Base-by-base conservation (phyloP, 2,329 filamentous ascomycete species). In the Aureobasidium leucospermi region DNA sequence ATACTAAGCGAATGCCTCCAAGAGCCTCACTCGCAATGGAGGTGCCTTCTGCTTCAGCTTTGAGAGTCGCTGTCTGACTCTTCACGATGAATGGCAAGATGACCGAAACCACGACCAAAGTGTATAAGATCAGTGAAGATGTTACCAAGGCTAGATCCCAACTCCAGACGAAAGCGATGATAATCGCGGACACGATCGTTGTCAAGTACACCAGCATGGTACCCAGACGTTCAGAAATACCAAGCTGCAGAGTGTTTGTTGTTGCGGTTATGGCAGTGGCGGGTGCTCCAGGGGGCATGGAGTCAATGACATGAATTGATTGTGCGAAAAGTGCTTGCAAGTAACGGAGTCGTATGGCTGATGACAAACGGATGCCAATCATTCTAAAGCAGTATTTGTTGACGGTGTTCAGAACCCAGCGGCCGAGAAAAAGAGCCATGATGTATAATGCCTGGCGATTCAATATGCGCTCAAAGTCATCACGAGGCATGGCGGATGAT, bases 191-290 rank as follows among this genome's bases (percentile, higher is more conserved):
- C 55, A 87, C 67, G 67, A 88, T 88, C 69, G 87, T 89, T 2
- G 83, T 82, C 10, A 82, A 70, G 49, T 79, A 84, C 29, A 80
- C 78, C 4, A 89, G 75, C 63, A 81, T 79, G 34, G 87, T 81
- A 52, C 85, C 85, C n/a, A 87, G 85, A 68, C 89, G 89, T 70
- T 89, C 86, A 1, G 83, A 85, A 0, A 85, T 87, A 16, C 86
- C 86, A 0, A 80, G 79, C 66, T 86, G 85, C 56, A 89, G 83
- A 1, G 82, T 80, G 60, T 85, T 80, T 34, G 88, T 85, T 65
- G 89, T 85, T 58, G 78, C 77, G 66, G 85, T 85, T 45, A 89
- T 78, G n/a, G 85, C 78, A 10, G 82, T 81, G 1, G 82, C 79
- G 10, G 87, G 80, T 68, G 87, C 83, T 15, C 85, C 85, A 0